These are phyloP conservation scores for Pseudognaphalium luteoalbum DNA, from an alignment of 129 eudicot species.

Conservation along the genomic window DNA sequence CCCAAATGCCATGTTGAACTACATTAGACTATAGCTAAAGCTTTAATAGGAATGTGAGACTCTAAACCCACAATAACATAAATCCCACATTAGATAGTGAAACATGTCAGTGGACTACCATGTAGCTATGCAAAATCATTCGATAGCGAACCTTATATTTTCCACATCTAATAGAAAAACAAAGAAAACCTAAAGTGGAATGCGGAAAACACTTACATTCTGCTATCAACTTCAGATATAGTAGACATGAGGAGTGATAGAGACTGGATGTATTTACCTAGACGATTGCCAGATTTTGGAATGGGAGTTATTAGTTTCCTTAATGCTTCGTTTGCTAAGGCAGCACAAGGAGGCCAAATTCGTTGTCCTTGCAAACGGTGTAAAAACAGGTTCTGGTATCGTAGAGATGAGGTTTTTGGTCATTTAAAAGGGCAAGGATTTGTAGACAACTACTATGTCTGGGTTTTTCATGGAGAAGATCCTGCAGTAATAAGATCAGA, in stretches of 20 bases:
- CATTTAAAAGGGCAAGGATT: constrained; percentile 3
- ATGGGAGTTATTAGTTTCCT: background rate
- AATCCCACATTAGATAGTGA: no score
- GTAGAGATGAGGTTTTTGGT: constrained; percentile 10
- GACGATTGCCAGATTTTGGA: constrained; percentile 9
- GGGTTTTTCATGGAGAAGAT: constrained; percentile 22
- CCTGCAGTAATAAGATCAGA: background rate
- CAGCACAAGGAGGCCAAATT: background rate
- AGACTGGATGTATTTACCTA: constrained; percentile 4
- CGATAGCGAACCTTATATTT: no score
- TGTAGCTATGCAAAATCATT: no score
- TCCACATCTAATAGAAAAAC: no score
- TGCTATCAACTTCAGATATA: no score
- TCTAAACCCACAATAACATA: no score
- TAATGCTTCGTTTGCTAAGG: constrained; percentile 11
- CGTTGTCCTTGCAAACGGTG: constrained; percentile 10
- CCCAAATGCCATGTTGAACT: no score
- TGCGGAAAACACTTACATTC: no score
- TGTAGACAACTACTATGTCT: background rate
- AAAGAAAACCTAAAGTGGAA: no score
- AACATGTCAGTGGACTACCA: no score
- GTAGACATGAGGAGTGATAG: background rate
- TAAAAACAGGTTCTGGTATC: constrained; percentile 6
- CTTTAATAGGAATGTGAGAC: no score
- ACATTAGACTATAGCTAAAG: no score